Evolutionary conservation across 768 basidiomycete species (phyloP).

Genomic region (Amanita molliuscula): DNA sequence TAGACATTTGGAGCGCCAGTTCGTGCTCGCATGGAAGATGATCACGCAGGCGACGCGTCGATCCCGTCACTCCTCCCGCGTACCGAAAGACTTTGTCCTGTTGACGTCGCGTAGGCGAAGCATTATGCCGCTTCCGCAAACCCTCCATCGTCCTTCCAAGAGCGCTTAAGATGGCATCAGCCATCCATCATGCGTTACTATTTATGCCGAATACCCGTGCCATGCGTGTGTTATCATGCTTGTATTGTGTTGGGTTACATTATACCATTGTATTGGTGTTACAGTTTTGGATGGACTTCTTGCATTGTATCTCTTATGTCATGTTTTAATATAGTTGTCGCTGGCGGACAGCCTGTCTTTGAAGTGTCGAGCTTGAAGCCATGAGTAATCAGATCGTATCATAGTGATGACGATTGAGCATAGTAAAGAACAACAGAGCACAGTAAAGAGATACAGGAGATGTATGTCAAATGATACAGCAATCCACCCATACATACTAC

Average conservation of each 20-base stretch:
- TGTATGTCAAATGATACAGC: background rate
- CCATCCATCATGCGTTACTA: background rate
- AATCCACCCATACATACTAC: background rate
- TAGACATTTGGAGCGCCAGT: conserved; percentile 44
- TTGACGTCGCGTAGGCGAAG: conserved; percentile 48
- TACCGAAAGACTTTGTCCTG: conserved; percentile 53
- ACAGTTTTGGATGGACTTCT: background rate
- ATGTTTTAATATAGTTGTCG: background rate
- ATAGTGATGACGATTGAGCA: too few relatives aligned
- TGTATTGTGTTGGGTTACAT: background rate
- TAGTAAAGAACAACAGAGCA: too few relatives aligned
- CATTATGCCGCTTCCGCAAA: conserved; percentile 17
- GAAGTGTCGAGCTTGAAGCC: background rate
- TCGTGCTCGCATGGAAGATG: conserved; percentile 52
- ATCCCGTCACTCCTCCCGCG: conserved; percentile 38
- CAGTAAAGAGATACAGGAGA: too few relatives aligned
- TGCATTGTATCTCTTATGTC: background rate
- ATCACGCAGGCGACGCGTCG: conserved; percentile 44
- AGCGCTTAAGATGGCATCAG: background rate
- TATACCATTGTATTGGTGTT: background rate
- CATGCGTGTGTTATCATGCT: background rate
- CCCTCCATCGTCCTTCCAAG: background rate
- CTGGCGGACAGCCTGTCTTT: background rate
- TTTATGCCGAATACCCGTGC: background rate
- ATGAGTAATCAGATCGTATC: too few relatives aligned